Percentiles rank a stretch among this genome's conserved stretches.
These are phyloP conservation scores for Kingdonia uniflora DNA, from an alignment of 164 flowering plant species.

Conservation along the genomic window DNA sequence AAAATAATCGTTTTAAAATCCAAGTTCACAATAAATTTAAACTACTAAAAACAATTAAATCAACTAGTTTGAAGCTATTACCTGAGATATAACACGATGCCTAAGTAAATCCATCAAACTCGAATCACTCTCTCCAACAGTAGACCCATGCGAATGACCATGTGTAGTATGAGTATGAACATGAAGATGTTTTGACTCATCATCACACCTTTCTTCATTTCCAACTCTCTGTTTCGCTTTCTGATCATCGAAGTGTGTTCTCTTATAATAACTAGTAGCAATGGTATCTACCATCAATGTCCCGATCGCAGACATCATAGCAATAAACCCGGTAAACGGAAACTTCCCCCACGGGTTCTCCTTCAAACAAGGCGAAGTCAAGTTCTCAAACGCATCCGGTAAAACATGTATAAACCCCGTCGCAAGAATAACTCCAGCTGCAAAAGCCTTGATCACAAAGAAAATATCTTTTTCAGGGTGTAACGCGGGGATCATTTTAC, in stretches of 20 bases:
- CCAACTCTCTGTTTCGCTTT: slow-evolving; percentile 1
- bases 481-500: slow-evolving; percentile 16
- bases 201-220: slow-evolving; percentile 13
- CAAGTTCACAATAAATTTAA: too few species aligned
- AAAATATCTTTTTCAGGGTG: slow-evolving; percentile 24
- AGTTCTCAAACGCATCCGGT: slow-evolving; percentile 32
- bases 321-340: slow-evolving; percentile 25
- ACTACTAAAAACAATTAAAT: neutral
- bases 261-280: slow-evolving; percentile 19
- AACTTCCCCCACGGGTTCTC: slow-evolving; percentile 21
- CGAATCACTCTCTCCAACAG: slow-evolving; percentile 1
- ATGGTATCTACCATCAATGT: slow-evolving; percentile 24
- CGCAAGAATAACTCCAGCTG: slow-evolving; percentile 37
- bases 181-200: slow-evolving; percentile 28
- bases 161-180: slow-evolving; percentile 37
- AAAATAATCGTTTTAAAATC: too few species aligned
- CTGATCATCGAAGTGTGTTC: slow-evolving; percentile 13
- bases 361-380: slow-evolving; percentile 24
- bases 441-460: slow-evolving; percentile 34
- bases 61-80: slow-evolving; percentile 4
- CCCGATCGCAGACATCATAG: slow-evolving; percentile 26
- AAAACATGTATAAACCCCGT: slow-evolving; percentile 33
- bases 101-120: slow-evolving; percentile 16
- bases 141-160: slow-evolving; percentile 40
- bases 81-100: slow-evolving; percentile 38